phyloP scores from a whole-genome alignment of 2,329 filamentous ascomycete genomes.

The Alternaria incomplexa region DNA sequence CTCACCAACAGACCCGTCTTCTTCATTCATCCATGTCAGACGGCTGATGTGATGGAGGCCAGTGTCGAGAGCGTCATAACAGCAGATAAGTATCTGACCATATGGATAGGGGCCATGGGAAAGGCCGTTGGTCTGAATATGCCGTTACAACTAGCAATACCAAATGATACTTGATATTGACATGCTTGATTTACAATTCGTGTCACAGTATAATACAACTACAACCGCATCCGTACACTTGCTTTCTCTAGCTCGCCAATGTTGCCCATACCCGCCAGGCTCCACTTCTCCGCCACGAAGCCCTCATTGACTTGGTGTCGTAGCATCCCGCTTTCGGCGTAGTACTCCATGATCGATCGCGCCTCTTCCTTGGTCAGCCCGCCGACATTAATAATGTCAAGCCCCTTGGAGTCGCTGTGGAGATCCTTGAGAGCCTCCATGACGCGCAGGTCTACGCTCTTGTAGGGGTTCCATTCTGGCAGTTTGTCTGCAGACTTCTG shows the following conservation, averaged over 20 bases:
- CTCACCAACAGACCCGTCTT: conserved; percentile 78
- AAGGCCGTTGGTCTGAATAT: conserved; percentile 79
- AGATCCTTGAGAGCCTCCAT: conserved; percentile 54
- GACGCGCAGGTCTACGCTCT: conserved; percentile 59
- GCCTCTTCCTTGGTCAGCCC: conserved; percentile 78
- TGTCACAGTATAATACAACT: conserved; percentile 28
- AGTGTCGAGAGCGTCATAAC: conserved; percentile 48
- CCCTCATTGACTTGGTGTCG: conserved; percentile 72
- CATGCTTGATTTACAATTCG: conserved; percentile 27
- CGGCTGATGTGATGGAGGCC: conserved; percentile 77
- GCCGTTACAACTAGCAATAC: conserved; percentile 65
- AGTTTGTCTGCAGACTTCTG: conserved; percentile 43
- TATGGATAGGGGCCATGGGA: conserved; percentile 90
- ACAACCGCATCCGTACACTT: conserved; percentile 50
- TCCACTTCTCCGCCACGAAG: conserved; percentile 82
- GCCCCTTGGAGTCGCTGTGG: conserved; percentile 36
- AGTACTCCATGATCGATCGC: conserved; percentile 87
- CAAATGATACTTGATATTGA: background rate
- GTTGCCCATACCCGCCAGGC: conserved; percentile 77
- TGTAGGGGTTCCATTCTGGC: conserved; percentile 59
- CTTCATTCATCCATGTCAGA: conserved; percentile 92
- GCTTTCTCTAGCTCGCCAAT: conserved; percentile 85
- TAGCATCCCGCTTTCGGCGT: conserved; percentile 82
- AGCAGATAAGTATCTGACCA: conserved; percentile 74
- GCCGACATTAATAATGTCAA: conserved; percentile 62